A percentile compares a stretch with the other conserved stretches of the same genome.
phyloP scores from a whole-genome alignment of 768 basidiomycete species.

The Rhodocollybia butyracea region DNA sequence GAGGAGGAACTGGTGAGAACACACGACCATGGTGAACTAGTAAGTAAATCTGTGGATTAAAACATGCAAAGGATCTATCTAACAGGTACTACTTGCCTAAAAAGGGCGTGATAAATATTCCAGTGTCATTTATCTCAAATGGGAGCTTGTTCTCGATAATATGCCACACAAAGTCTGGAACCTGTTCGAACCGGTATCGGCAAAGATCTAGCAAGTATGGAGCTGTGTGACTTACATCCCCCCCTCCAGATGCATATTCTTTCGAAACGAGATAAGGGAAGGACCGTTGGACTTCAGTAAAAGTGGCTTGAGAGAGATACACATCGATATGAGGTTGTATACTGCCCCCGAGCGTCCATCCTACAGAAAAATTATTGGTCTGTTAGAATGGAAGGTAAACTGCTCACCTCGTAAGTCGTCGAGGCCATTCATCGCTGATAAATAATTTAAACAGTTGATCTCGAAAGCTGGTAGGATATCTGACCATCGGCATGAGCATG shows the following conservation, averaged over 20 bases:
- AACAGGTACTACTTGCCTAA: conserved; percentile 39
- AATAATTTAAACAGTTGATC: not conserved
- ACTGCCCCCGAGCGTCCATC: conserved; percentile 65
- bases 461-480: not conserved
- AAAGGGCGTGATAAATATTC: conserved; percentile 63
- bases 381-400: not conserved
- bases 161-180: conserved; percentile 83
- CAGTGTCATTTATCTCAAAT: conserved; percentile 66
- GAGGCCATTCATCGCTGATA: conserved; percentile 77
- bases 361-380: conserved; percentile 30
- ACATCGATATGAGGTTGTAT: conserved; percentile 76
- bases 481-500: conserved; percentile 83
- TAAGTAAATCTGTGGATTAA: not conserved
- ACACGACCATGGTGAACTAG: conserved; percentile 74
- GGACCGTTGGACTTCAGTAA: conserved; percentile 57
- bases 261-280: conserved; percentile 83
- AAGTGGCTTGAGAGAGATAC: conserved; percentile 66
- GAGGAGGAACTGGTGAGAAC: conserved; percentile 42
- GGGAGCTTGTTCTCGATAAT: conserved; percentile 67
- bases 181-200: conserved; percentile 32
- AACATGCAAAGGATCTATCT: not conserved
- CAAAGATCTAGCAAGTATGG: not conserved
- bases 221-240: conserved; percentile 50
- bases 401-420: conserved; percentile 79
- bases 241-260: conserved; percentile 76